Percentiles rank a stretch among this genome's conserved stretches.
Conservation (phyloP, 1,284 basidiomycete genomes). For the Acaromyces ingoldii region DNA sequence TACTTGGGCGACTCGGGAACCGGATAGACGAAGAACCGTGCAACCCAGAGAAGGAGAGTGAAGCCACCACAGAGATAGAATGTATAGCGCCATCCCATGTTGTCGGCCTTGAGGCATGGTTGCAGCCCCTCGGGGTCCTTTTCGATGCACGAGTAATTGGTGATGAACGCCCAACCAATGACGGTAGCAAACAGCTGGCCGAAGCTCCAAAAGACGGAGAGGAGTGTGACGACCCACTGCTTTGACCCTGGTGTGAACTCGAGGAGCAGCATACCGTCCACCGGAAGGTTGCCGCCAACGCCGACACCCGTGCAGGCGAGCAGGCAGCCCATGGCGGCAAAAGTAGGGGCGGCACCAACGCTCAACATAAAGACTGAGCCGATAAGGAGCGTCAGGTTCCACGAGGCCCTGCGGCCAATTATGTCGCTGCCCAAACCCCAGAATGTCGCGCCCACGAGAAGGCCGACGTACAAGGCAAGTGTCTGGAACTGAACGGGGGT, state of each 20-base stretch:
- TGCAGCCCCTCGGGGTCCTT: no score
- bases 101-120: constrained; percentile 55
- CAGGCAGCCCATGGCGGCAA: constrained; percentile 57
- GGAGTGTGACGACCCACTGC: constrained; percentile 63
- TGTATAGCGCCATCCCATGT: constrained; percentile 64
- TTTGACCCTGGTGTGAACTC: constrained; percentile 38
- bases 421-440: constrained; percentile 56
- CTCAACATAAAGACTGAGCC: constrained; percentile 61
- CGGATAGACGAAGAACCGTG: constrained; percentile 51
- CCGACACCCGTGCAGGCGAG: constrained; percentile 61
- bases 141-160: constrained; percentile 52
- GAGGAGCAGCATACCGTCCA: constrained; percentile 45
- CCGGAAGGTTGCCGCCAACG: constrained; percentile 56
- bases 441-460: constrained; percentile 60
- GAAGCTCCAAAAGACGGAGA: constrained; percentile 65
- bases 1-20: constrained; percentile 64
- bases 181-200: constrained; percentile 56
- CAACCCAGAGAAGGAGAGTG: constrained; percentile 41
- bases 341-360: constrained; percentile 59
- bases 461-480: constrained; percentile 60
- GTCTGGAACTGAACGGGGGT: constrained; percentile 38
- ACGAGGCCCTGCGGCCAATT: constrained; percentile 58
- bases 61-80: constrained; percentile 54
- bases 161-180: constrained; percentile 54
- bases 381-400: constrained; percentile 62